phyloP scores from a whole-genome alignment of 345 rosid genomes.

The Aethionema arabicum region DNA sequence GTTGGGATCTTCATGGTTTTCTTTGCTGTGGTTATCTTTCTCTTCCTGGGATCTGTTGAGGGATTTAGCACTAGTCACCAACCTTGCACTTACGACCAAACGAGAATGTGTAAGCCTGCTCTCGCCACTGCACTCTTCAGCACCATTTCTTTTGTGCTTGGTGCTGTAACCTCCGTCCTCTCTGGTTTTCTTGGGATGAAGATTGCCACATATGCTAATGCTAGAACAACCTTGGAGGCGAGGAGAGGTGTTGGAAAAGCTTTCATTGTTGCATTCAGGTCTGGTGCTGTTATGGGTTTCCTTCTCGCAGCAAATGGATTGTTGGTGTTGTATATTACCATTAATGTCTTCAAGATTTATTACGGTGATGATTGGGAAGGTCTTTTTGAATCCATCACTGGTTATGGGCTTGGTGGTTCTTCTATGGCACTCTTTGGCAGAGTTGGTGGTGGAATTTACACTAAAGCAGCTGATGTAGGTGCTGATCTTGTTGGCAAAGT shows the following conservation, averaged over 20 bases:
- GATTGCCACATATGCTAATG: conserved; percentile 88
- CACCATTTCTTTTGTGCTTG: conserved; percentile 71
- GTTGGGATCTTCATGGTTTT: conserved; percentile 61
- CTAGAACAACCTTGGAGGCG: conserved; percentile 87
- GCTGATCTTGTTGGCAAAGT: conserved; percentile 81
- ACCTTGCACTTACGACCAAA: conserved; percentile 60
- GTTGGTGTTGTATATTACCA: conserved; percentile 58
- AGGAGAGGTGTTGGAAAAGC: conserved; percentile 92
- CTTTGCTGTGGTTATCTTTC: conserved; percentile 55
- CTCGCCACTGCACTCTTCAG: conserved; percentile 83
- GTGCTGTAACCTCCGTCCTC: conserved; percentile 68
- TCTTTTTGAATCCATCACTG: conserved; percentile 75
- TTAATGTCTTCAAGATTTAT: conserved; percentile 64
- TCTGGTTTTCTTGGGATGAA: conserved; percentile 96
- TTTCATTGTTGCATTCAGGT: conserved; percentile 60
- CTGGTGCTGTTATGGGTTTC: conserved; percentile 80
- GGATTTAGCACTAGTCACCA: conserved; percentile 66
- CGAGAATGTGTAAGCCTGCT: conserved; percentile 74
- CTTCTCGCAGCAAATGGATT: conserved; percentile 76
- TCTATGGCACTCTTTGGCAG: conserved; percentile 83
- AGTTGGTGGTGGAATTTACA: conserved; percentile 77
- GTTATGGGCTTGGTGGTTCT: conserved; percentile 77
- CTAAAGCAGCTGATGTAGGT: conserved; percentile 81
- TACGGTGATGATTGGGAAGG: conserved; percentile 75
- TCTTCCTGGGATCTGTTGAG: conserved; percentile 73